A percentile compares a stretch with the other conserved stretches of the same genome.
Evolutionary conservation across 805 yeast genomes (phyloP).

Genomic region (Hanseniaspora occidentalis): DNA sequence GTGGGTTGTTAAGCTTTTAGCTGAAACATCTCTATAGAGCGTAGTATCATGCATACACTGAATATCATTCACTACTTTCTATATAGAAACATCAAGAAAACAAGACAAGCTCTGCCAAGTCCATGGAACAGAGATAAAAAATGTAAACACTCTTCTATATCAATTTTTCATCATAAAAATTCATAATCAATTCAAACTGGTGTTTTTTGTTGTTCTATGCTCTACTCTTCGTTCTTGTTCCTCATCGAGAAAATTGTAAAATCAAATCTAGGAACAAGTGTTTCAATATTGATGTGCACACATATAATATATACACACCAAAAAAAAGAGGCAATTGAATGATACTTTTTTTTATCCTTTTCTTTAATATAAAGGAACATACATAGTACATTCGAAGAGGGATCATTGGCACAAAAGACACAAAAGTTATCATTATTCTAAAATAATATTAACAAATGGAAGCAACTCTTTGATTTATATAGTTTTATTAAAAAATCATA

Average conservation of each 20-base stretch:
- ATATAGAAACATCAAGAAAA: too few species aligned
- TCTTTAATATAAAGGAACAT: not conserved
- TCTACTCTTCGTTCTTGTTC: not conserved
- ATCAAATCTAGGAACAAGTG: not conserved
- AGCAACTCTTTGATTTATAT: too few species aligned
- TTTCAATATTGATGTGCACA: not conserved
- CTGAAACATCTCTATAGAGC: too few species aligned
- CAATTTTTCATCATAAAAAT: constrained; percentile 13
- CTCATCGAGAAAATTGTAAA: not conserved
- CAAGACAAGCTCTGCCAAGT: not conserved
- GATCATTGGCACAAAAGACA: not conserved
- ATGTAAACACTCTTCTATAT: constrained; percentile 25
- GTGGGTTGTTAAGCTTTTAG: too few species aligned
- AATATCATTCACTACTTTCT: too few species aligned
- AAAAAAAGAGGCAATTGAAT: not conserved
- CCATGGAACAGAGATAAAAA: not conserved
- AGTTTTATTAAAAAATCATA: too few species aligned
- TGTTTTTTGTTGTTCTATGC: constrained; percentile 10
- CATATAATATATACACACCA: not conserved
- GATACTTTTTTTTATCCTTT: not conserved
- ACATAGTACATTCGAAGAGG: not conserved
- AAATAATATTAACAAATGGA: too few species aligned
- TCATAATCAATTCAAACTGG: constrained; percentile 12
- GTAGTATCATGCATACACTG: too few species aligned
- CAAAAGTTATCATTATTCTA: too few species aligned